These are phyloP conservation scores for Orbilia brochopaga DNA, from an alignment of 2,329 filamentous ascomycete genomes.

Conservation along the genomic window DNA sequence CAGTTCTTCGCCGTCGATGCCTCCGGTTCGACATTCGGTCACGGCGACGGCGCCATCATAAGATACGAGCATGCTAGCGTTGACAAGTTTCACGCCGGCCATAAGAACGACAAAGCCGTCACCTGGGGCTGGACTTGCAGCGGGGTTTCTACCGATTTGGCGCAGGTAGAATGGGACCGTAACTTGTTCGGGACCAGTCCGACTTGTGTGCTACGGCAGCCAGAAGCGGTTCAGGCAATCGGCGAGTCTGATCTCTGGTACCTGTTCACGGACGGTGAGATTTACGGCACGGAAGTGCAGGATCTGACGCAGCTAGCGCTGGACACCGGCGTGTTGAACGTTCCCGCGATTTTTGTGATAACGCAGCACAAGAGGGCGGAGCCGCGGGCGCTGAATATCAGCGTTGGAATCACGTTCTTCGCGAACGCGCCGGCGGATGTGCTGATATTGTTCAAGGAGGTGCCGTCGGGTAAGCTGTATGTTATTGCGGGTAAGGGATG, in stretches of 20 bases:
- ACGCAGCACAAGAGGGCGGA: conserved; percentile 48
- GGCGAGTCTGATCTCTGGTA: conserved; percentile 56
- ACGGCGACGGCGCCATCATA: conserved; percentile 49
- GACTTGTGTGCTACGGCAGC: conserved; percentile 52
- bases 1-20: conserved; percentile 57
- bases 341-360: conserved; percentile 35
- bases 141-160: neutral
- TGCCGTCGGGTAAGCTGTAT: conserved; percentile 52
- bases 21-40: conserved; percentile 55
- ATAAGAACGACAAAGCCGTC: conserved; percentile 1
- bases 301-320: conserved; percentile 53
- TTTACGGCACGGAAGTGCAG: conserved; percentile 53
- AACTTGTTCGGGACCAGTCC: conserved; percentile 2
- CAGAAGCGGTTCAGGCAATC: conserved; percentile 52
- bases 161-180: neutral
- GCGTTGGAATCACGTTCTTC: conserved; percentile 57
- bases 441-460: conserved; percentile 56
- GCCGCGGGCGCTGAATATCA: conserved; percentile 55
- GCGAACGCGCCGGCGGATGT: conserved; percentile 56
- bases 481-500: conserved; percentile 56
- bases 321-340: conserved; percentile 18
- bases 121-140: conserved; percentile 4
- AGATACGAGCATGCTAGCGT: conserved; percentile 53
- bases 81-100: conserved; percentile 24
- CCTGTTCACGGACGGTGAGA: conserved; percentile 56